A percentile compares a stretch with the other conserved stretches of the same genome.
These are phyloP conservation scores for Microcyclospora pomicola DNA, from an alignment of 2,329 filamentous ascomycete species.

Conservation along the genomic window DNA sequence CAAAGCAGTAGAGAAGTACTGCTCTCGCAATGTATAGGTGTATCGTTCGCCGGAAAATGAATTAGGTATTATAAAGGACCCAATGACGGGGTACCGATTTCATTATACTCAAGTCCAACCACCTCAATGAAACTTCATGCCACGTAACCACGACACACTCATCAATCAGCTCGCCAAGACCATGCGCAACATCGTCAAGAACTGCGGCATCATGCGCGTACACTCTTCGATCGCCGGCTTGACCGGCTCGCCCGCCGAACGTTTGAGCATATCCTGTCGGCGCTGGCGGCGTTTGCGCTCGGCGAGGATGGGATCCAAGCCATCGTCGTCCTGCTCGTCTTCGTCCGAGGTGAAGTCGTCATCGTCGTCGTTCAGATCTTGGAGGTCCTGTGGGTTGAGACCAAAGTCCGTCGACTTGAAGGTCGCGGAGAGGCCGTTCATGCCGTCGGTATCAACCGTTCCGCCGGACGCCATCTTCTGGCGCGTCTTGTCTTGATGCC, in stretches of 20 bases:
- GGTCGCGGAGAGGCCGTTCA: slow-evolving; percentile 38
- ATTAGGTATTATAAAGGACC: no score
- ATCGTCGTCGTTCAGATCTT: slow-evolving; percentile 64
- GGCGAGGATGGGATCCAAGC: slow-evolving; percentile 73
- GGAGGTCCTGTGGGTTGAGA: slow-evolving; percentile 69
- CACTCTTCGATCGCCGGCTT: slow-evolving; percentile 23
- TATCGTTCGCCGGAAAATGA: no score
- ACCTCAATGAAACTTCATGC: no score
- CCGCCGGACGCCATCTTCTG: slow-evolving; percentile 97
- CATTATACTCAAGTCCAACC: no score
- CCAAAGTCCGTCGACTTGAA: slow-evolving; percentile 84
- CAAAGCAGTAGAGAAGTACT: no score
- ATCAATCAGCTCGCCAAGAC: slow-evolving; percentile 17
- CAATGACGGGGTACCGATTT: no score
- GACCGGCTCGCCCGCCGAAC: slow-evolving; percentile 24
- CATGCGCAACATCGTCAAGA: slow-evolving; percentile 23
- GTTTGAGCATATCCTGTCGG: slow-evolving; percentile 58
- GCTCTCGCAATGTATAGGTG: no score
- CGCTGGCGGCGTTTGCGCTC: slow-evolving; percentile 67
- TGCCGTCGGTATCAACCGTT: slow-evolving; percentile 30
- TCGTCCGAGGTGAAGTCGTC: slow-evolving; percentile 52
- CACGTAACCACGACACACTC: not conserved
- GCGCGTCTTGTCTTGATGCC: slow-evolving; percentile 93
- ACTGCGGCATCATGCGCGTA: slow-evolving; percentile 21
- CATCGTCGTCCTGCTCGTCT: slow-evolving; percentile 56